These are phyloP conservation scores for Leptographium flavum DNA, from an alignment of 2,329 filamentous ascomycete species.

Conservation along the genomic window DNA sequence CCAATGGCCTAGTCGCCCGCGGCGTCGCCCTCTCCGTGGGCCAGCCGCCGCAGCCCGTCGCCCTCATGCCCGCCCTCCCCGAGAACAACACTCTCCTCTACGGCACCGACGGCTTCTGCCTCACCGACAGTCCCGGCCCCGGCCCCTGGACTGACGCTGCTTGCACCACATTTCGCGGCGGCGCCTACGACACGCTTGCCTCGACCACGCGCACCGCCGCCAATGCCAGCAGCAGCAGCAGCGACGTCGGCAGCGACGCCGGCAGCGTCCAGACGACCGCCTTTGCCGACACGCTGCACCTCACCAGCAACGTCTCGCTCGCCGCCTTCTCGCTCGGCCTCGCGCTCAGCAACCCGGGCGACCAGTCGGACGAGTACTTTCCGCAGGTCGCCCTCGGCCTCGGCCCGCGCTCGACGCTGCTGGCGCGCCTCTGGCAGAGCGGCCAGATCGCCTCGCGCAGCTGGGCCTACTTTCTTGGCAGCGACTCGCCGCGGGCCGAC, in stretches of 20 bases:
- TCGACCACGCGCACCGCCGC: background rate
- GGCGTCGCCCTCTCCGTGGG: conserved; percentile 9
- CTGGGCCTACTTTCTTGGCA: conserved; percentile 20
- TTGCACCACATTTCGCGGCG: conserved; percentile 9
- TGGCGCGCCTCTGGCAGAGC: conserved; percentile 13
- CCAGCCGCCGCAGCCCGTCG: conserved; percentile 5
- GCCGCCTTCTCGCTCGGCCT: conserved; percentile 11
- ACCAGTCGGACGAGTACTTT: conserved; percentile 11
- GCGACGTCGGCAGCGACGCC: conserved; percentile 5
- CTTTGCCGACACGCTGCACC: conserved; percentile 2
- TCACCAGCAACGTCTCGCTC: conserved; percentile 10
- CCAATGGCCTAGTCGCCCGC: conserved; percentile 2
- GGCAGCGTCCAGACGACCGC: background rate
- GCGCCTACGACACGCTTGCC: conserved; percentile 3
- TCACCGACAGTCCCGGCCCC: background rate
- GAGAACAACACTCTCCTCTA: conserved; percentile 11
- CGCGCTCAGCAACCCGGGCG: conserved; percentile 12
- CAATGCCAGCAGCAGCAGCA: background rate
- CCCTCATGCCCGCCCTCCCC: conserved; percentile 8
- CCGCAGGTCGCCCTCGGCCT: conserved; percentile 15
- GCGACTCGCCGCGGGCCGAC: conserved; percentile 8
- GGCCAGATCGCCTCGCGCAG: conserved; percentile 16
- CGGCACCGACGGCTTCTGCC: conserved; percentile 8
- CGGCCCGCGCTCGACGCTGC: conserved; percentile 18
- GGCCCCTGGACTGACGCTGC: background rate